These are phyloP conservation scores for Hymenoscyphus albidus DNA, from an alignment of 2,329 filamentous ascomycete genomes.

Conservation along the genomic window DNA sequence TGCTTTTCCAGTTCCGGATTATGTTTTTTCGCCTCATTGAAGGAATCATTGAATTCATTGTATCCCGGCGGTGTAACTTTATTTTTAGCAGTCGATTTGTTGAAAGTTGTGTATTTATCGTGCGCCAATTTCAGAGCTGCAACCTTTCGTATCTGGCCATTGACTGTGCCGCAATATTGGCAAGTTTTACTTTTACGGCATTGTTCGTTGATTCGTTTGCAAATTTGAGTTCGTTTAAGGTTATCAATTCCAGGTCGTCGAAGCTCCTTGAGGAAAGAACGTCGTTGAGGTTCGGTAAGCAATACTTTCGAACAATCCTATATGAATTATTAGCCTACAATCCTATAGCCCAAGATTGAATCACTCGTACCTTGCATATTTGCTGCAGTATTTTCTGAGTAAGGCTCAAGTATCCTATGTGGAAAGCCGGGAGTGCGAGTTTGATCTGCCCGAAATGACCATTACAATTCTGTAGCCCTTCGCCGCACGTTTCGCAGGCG, in stretches of 20 bases:
- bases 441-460: constrained; percentile 95
- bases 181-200: constrained; percentile 85
- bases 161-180: constrained; percentile 73
- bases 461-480: constrained; percentile 78
- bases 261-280: constrained; percentile 73
- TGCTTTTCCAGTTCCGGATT: constrained; percentile 88
- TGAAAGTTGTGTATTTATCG: constrained; percentile 86
- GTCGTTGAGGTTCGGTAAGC: constrained; percentile 74
- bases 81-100: constrained; percentile 79
- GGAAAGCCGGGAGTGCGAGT: constrained; percentile 86
- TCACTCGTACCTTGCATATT: constrained; percentile 71
- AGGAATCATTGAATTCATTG: constrained; percentile 79
- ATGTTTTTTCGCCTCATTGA: constrained; percentile 70
- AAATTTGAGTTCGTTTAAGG: constrained; percentile 74
- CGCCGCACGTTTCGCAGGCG: constrained; percentile 77
- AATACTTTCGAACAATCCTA: constrained; percentile 79
- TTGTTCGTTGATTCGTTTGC: constrained; percentile 83
- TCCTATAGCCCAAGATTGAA: neutral
- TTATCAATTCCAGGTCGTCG: constrained; percentile 82
- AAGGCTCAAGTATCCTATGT: constrained; percentile 93
- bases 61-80: constrained; percentile 83
- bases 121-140: constrained; percentile 91
- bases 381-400: constrained; percentile 89
- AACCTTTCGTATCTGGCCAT: constrained; percentile 89
- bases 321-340: constrained; percentile 16